Conservation (phyloP, 176 grass and related monocot species). For the Bolboschoenus planiculmis region DNA sequence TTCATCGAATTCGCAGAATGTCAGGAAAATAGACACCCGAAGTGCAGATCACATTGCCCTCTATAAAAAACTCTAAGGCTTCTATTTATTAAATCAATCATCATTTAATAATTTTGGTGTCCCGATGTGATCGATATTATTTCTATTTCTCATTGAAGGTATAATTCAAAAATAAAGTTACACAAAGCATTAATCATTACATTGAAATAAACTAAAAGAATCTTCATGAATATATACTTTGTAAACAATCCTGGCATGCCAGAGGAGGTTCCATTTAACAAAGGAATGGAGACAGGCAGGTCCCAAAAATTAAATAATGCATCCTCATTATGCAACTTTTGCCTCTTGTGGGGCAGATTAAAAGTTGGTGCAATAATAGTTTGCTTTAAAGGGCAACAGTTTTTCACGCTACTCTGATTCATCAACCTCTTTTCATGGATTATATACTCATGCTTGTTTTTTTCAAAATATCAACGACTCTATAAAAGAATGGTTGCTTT, state of each 20-base stretch:
- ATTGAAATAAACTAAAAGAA: neutral
- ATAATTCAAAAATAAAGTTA: neutral
- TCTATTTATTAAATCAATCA: neutral
- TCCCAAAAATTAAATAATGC: neutral
- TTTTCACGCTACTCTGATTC: slow-evolving; percentile 7
- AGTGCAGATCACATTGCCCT: neutral
- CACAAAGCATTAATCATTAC: neutral
- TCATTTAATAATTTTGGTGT: neutral
- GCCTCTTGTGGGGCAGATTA: neutral
- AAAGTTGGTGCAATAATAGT: slow-evolving; percentile 15
- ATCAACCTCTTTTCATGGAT: neutral
- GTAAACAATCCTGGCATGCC: neutral
- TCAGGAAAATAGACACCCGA: neutral
- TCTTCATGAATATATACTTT: neutral
- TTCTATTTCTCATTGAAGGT: neutral
- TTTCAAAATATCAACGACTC: neutral
- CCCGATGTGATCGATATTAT: neutral
- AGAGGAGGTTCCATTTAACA: neutral
- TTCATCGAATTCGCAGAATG: neutral
- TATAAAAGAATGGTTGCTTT: neutral
- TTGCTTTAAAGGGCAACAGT: neutral
- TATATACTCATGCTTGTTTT: neutral
- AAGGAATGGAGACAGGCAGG: neutral
- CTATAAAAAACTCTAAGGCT: neutral
- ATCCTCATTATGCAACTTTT: slow-evolving; percentile 10